These are phyloP conservation scores for Auricularia cornea DNA, from an alignment of 768 basidiomycete genomes.

Conservation along the genomic window DNA sequence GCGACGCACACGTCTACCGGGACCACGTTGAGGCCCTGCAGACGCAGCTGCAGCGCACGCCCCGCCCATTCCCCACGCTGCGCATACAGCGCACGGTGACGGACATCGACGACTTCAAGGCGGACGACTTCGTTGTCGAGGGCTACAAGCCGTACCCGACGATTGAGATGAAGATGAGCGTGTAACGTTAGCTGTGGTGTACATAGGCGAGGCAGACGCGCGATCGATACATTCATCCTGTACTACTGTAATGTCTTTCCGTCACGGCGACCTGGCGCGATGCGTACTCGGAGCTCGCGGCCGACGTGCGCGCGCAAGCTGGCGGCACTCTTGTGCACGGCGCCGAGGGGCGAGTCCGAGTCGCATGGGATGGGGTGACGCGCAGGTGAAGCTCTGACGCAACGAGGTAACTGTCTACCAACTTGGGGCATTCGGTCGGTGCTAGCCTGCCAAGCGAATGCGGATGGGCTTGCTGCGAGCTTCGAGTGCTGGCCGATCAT, in stretches of 20 bases:
- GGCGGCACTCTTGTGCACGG: too few species aligned
- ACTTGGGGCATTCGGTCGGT: background rate
- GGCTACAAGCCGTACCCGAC: constrained; percentile 78
- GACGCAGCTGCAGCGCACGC: constrained; percentile 69
- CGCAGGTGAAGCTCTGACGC: background rate
- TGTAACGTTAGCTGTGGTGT: constrained; percentile 27
- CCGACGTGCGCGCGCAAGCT: too few species aligned
- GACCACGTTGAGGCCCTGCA: constrained; percentile 88
- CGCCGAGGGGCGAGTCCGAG: background rate
- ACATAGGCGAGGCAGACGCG: too few species aligned
- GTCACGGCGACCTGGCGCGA: too few species aligned
- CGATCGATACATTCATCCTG: background rate
- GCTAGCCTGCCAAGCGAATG: constrained; percentile 8
- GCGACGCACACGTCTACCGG: constrained; percentile 93
- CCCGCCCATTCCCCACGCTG: constrained; percentile 76
- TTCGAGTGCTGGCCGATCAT: constrained; percentile 5
- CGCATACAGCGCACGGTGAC: constrained; percentile 57
- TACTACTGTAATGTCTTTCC: background rate
- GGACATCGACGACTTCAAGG: constrained; percentile 73
- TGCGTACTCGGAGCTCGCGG: too few species aligned
- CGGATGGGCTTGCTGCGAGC: constrained; percentile 7
- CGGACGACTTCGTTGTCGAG: constrained; percentile 76
- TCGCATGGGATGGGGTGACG: background rate
- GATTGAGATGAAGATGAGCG: constrained; percentile 96
- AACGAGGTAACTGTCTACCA: too few species aligned